Conservation (phyloP, 2,329 filamentous ascomycete genomes). For the Westerdykella aurantiaca region DNA sequence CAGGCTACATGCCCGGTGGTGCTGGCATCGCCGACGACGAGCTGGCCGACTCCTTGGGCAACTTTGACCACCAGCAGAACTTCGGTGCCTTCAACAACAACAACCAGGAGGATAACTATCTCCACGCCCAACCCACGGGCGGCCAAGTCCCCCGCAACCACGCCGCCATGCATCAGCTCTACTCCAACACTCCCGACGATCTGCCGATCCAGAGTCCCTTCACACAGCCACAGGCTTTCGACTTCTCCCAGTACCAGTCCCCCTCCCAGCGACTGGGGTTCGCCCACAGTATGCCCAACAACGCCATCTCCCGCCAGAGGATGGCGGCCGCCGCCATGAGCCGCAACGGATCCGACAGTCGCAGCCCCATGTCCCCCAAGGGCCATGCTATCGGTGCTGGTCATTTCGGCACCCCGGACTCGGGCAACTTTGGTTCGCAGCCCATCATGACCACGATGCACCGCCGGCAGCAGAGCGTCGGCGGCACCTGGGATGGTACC, state of each 20-base stretch:
- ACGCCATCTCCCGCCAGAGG: conserved; percentile 29
- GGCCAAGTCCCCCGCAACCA: conserved; percentile 55
- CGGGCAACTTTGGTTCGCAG: conserved; percentile 67
- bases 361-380: conserved; percentile 81
- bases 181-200: conserved; percentile 86
- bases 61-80: conserved; percentile 43
- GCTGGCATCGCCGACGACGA: conserved; percentile 84
- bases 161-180: conserved; percentile 66
- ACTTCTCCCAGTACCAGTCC: conserved; percentile 68
- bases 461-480: conserved; percentile 73
- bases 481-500: conserved; percentile 86
- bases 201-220: conserved; percentile 90
- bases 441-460: conserved; percentile 65
- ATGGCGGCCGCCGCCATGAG: conserved; percentile 47
- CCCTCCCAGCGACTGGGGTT: conserved; percentile 52
- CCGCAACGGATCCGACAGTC: conserved; percentile 58
- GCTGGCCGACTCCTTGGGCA: conserved; percentile 64
- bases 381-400: conserved; percentile 70
- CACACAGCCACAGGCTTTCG: conserved; percentile 62
- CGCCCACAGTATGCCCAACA: conserved; percentile 27
- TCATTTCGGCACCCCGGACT: conserved; percentile 65
- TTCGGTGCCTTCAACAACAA: conserved; percentile 51
- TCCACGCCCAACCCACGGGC: conserved; percentile 28
- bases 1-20: conserved; percentile 70
- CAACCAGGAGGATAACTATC: conserved; percentile 53